Base-by-base conservation (phyloP, 257 asterid species). In the Asclepias syriaca region DNA sequence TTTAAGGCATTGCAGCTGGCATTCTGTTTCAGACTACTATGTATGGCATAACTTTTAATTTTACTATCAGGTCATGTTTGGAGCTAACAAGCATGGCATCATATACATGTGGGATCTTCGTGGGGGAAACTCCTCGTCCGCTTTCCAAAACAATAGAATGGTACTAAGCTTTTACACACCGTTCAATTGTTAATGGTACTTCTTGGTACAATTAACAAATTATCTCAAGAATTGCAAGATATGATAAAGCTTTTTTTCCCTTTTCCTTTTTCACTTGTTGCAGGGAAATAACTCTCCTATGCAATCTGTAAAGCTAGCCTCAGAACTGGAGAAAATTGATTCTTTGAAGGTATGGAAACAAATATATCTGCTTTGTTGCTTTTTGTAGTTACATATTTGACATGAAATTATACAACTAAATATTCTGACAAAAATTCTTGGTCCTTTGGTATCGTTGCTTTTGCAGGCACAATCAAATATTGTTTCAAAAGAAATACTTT, bases 391-490 rank as follows among this genome's bases (percentile, higher is more conserved):
- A 34, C 22, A 13, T 29, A 60, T 32, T 61, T 29, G 37, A n/a
- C 68, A 34, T 63, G 19, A 12, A 63, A 37, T 2, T 37, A 18
- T 18, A 6, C 24, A 37, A 34, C 49, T 37, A 34, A 46, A 46
- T 34, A 21, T 18, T 34, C 14, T 46, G 43, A 46, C 55, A 0
- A 69, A 24, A 55, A 7, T 10, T 37, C 57, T 70, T 56, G 54
- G 6, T 3, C 32, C 3, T n/a, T 12, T 24, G 53, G 65, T 43
- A 45, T 78, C 73, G 51, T 73, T 69, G 72, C 45, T 70, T 70
- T 68, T 79, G 83, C 96, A 94, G 98, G 97, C 97, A 70, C 98
- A 94, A 68, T 81, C 99, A 75, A 84, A 86, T 83, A 89, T 93
- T 67, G 80, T 80, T 70, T 74, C 95, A 3, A 91, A 85, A 86